Evolutionary conservation across 148 eudicot genomes (phyloP), one percentile per base, ranked within the genome.

Genomic region (Selenicereus undatus): DNA sequence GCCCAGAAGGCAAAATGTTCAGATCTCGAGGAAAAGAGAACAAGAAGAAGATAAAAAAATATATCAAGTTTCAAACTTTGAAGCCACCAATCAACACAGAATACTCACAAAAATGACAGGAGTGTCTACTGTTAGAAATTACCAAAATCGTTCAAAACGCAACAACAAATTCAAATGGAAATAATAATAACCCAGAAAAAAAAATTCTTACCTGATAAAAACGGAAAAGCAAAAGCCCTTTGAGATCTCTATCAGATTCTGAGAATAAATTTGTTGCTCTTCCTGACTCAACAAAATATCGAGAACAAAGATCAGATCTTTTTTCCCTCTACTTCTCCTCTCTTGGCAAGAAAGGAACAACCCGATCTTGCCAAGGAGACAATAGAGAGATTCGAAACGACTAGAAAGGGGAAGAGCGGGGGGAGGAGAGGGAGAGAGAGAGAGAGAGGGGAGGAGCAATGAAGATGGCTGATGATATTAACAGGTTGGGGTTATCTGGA

Each of bases 401-500:
- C 65, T 58, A 56, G 73, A 66, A 74, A 48, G 12, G 36, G n/a
- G 45, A 35, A 74, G 43, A 22, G 48, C 13, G 27, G 60, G 77
- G 30, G 39, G 60, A 65, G 11, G 36, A 30, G 43, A 75, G 39
- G 29, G 50, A 62, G 65, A 64, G 69, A 56, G 83, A 73, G 82
- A 27, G 73, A 58, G 43, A 36, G 71, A 50, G 64, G 50, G 36
- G 50, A 24, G 8, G 16, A 58, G 3, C 21, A 13, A 77, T 9
- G 26, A 39, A 24, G 58, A 22, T 22, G 66, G 36, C 14, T 30
- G 45, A 81, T 65, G 54, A 26, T 43, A 64, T 66, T 42, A 76
- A 82, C 81, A 83, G 81, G 68, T 60, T 74, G 84, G 83, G 86
- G 79, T 83, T 86, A 86, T 83, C 83, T 86, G 86, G 70, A 78